Percentiles rank a stretch among this genome's conserved stretches.
Conservation (phyloP, 2,329 filamentous ascomycete species). For the Myriosclerotinia scirpicola region DNA sequence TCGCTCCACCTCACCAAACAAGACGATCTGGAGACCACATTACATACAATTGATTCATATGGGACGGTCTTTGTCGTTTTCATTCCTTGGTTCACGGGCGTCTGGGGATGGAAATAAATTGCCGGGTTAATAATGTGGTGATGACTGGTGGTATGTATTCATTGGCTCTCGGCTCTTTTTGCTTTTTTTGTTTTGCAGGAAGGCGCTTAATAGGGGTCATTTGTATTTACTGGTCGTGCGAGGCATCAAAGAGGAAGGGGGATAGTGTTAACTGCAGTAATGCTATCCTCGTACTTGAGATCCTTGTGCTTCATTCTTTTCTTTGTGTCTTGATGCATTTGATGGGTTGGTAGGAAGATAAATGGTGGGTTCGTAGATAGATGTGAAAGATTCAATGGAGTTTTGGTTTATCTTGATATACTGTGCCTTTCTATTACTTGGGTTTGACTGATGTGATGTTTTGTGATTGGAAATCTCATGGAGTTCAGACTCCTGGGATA, state of each 20-base stretch:
- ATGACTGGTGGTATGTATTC: slow-evolving; percentile 12
- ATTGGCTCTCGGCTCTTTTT: slow-evolving; percentile 6
- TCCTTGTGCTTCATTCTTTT: slow-evolving; percentile 5
- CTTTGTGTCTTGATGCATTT: not conserved
- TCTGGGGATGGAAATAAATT: slow-evolving; percentile 20
- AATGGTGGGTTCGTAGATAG: slow-evolving; percentile 6
- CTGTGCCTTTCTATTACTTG: not conserved
- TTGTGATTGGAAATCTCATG: no score
- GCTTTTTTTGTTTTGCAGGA: not conserved
- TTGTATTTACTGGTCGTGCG: not conserved
- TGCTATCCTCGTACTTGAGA: not conserved
- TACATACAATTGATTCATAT: slow-evolving; percentile 20
- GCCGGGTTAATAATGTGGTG: slow-evolving; percentile 3
- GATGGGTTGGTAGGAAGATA: not conserved
- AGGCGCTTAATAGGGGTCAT: not conserved
- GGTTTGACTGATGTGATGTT: no score
- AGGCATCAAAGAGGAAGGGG: not conserved
- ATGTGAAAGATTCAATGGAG: not conserved
- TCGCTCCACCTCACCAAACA: not conserved
- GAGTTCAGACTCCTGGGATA: no score
- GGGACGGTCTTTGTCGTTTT: slow-evolving; percentile 16
- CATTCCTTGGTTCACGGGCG: slow-evolving; percentile 22
- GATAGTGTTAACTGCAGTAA: not conserved
- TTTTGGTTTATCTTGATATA: not conserved
- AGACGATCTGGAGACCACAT: not conserved